phyloP scores from a whole-genome alignment of 352 stramenopile genomes.

The Globisporangium yorkense region DNA sequence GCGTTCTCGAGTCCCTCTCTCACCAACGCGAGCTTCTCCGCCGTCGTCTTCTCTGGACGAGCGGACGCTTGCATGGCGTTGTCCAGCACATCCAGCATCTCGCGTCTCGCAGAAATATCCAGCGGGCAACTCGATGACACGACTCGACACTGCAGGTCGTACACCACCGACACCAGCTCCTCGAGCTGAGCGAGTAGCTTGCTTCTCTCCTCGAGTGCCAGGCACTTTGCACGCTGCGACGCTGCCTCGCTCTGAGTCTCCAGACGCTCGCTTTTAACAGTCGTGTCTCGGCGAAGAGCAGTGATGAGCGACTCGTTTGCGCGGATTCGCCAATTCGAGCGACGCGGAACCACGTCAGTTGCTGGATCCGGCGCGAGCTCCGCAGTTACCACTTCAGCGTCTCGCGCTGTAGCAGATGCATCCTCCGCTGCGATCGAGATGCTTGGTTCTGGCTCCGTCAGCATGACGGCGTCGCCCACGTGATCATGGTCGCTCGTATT shows the following conservation, averaged over 20 bases:
- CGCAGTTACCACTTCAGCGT: background rate
- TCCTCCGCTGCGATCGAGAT: background rate
- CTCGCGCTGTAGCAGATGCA: too few species aligned
- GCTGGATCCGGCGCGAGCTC: background rate
- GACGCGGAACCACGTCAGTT: background rate
- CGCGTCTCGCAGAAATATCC: constrained; percentile 13
- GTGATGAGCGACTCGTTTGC: constrained; percentile 30
- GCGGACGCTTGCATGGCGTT: constrained; percentile 1
- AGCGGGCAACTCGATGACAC: constrained; percentile 17
- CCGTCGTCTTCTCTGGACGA: constrained; percentile 2
- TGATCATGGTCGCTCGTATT: background rate
- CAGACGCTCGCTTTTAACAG: constrained; percentile 17
- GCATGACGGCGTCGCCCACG: background rate
- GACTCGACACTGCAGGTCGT: constrained; percentile 33
- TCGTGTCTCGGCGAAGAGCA: constrained; percentile 22
- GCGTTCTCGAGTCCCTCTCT: constrained; percentile 7
- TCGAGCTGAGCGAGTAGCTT: constrained; percentile 18
- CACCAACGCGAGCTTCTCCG: constrained; percentile 1
- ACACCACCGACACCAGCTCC: constrained; percentile 19
- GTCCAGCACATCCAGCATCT: constrained; percentile 28
- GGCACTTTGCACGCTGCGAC: constrained; percentile 23
- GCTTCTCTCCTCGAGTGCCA: constrained; percentile 15
- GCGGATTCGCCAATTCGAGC: constrained; percentile 14
- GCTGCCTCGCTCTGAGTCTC: constrained; percentile 14
- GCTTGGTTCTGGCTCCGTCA: background rate